Base-by-base conservation (phyloP, 176 grass and related monocot genomes). In the Raddia guianensis region DNA sequence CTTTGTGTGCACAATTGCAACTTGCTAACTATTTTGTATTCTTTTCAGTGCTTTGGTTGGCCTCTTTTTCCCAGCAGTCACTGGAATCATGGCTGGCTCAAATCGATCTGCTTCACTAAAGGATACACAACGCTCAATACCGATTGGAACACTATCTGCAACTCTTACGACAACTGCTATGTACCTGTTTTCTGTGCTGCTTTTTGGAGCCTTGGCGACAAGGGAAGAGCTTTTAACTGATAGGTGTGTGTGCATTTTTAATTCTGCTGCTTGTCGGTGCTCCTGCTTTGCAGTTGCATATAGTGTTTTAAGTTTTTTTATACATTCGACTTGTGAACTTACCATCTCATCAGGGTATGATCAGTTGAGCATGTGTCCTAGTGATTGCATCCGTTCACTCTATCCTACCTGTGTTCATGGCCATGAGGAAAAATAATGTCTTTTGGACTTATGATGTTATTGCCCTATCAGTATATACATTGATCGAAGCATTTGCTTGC, bases 61-160 rank as follows among this genome's bases (percentile, higher is more conserved):
- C 70, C 88, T 99, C 57, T 99, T 93, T 77, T 99, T 99, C 79
- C 96, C 96, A 78, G 96, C 92, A 74, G 96, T 99, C 54, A 99
- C 96, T 57, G 96, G 96, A 82, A 99, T 99, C 85, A 99, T 99
- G 96, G 96, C 90, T 75, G 96, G 96, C 44, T 99, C 96, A 79
- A 99, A 99, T 63, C 90, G 96, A 19, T 99, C 92, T 80, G 90
- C 96, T 72, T 95, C 92, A 37, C 76, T 99, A 63, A 99, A 95
- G 85, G 96, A 99, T 76, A 99, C 96, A 82, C 96, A 99, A 74
- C 90, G 90, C 63, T 99, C 96, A 66, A 99, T 99, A 87, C 96
- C 96, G 56, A 68, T 99, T 65, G 96, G 96, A 85, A 99, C 96
- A 40, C 78, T 99, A 70, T 83, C 73, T 78, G 96, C 96, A 52